Evolutionary conservation across 306 rosid species (phyloP).

Genomic region (Fragaria ananassa): DNA sequence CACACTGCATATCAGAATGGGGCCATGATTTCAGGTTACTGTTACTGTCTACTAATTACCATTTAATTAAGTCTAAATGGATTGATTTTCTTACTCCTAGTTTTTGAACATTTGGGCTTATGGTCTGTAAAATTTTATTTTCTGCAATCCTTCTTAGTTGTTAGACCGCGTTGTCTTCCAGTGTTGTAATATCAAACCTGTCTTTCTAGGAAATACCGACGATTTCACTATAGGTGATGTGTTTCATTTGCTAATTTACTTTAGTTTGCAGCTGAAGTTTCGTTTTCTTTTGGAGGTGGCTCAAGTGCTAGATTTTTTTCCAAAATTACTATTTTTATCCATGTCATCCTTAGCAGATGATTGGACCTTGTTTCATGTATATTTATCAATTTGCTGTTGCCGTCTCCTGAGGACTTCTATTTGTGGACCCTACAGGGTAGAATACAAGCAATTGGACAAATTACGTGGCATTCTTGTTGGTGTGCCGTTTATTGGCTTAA

Average conservation of each 20-base stretch:
- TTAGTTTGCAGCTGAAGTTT: neutral
- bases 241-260: neutral
- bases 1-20: conserved; percentile 96
- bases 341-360: neutral
- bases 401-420: conserved; percentile 7
- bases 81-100: neutral
- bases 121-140: neutral
- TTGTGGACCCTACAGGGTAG: conserved; percentile 46
- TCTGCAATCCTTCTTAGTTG: neutral
- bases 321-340: neutral
- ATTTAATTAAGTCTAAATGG: neutral
- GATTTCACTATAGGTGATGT: neutral
- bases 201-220: neutral
- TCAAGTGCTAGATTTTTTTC: neutral
- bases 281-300: neutral
- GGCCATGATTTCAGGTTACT: conserved; percentile 80
- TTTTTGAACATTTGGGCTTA: neutral
- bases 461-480: conserved; percentile 61
- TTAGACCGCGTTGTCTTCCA: neutral
- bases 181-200: neutral
- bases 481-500: conserved; percentile 85
- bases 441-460: conserved; percentile 72
- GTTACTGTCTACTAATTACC: neutral
- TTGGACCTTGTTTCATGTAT: neutral
- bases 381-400: neutral